Conservation (phyloP, 306 rosid genomes). For the Acacia confusa region DNA sequence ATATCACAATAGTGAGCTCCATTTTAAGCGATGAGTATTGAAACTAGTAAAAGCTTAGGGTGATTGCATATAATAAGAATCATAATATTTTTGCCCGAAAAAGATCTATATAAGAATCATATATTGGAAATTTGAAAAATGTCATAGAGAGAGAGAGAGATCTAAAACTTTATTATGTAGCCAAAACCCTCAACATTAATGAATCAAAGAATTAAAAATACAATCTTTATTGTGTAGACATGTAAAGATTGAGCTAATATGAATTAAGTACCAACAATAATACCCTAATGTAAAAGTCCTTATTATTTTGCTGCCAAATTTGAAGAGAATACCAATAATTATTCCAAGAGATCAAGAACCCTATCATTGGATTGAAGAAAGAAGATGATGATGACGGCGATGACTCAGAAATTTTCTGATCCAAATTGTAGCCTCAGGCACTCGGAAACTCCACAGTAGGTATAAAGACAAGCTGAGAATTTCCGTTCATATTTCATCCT, state of each 20-base stretch:
- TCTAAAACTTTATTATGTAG: not conserved
- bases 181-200: not conserved
- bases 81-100: too few species aligned
- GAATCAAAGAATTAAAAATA: not conserved
- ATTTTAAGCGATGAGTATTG: too few species aligned
- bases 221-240: not conserved
- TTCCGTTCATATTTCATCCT: conserved; percentile 45
- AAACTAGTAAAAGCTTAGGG: too few species aligned
- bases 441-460: conserved; percentile 46
- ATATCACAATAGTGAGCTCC: too few species aligned
- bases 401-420: not conserved
- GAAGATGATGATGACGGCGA: not conserved
- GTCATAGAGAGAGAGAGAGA: not conserved
- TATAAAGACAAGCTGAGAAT: conserved; percentile 48
- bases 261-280: not conserved
- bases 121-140: too few species aligned
- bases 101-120: too few species aligned
- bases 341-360: not conserved
- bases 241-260: not conserved
- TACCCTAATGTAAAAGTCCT: not conserved
- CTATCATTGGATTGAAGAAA: not conserved
- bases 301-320: not conserved
- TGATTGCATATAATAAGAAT: too few species aligned
- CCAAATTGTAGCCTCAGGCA: conserved; percentile 48
- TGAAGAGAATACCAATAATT: not conserved